Percentiles rank a stretch among this genome's conserved stretches.
These are phyloP conservation scores for Sporothrix pseudoabietina DNA, from an alignment of 2,329 filamentous ascomycete species.

Conservation along the genomic window DNA sequence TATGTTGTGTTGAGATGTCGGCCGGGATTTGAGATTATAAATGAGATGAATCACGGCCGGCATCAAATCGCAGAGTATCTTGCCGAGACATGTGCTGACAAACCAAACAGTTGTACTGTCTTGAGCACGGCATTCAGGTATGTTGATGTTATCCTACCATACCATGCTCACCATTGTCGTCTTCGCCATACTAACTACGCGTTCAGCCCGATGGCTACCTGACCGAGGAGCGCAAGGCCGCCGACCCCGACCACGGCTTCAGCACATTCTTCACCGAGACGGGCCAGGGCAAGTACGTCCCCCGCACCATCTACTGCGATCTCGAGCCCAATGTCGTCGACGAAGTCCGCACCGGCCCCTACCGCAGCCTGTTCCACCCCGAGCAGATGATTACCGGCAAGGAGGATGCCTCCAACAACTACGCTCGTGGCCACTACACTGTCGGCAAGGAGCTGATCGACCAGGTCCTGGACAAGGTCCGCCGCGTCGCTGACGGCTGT, in stretches of 20 bases:
- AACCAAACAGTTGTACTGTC: conserved; percentile 86
- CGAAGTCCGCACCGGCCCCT: conserved; percentile 95
- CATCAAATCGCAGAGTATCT: background rate
- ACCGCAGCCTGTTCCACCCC: conserved; percentile 96
- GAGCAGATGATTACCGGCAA: conserved; percentile 99
- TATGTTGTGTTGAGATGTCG: conserved; percentile 58
- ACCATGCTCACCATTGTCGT: background rate
- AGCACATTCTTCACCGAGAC: conserved; percentile 99
- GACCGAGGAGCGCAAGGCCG: conserved; percentile 94
- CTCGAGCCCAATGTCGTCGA: conserved; percentile 99
- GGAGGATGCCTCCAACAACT: conserved; percentile 99
- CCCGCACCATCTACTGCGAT: conserved; percentile 98
- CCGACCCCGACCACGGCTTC: conserved; percentile 94
- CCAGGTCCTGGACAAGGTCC: conserved; percentile 95
- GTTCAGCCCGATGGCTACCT: conserved; percentile 93
- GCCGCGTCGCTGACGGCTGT: conserved; percentile 96
- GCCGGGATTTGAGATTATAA: background rate
- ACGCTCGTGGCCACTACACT: conserved; percentile 98
- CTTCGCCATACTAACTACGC: conserved; percentile 40
- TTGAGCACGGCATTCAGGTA: conserved; percentile 99
- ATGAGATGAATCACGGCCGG: background rate
- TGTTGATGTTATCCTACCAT: conserved; percentile 41
- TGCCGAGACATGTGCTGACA: conserved; percentile 24
- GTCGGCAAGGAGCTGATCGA: conserved; percentile 99
- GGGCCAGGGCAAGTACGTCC: conserved; percentile 98